phyloP scores from a whole-genome alignment of 2,329 filamentous ascomycete species.

The Aspergillus ochraceoroseus region DNA sequence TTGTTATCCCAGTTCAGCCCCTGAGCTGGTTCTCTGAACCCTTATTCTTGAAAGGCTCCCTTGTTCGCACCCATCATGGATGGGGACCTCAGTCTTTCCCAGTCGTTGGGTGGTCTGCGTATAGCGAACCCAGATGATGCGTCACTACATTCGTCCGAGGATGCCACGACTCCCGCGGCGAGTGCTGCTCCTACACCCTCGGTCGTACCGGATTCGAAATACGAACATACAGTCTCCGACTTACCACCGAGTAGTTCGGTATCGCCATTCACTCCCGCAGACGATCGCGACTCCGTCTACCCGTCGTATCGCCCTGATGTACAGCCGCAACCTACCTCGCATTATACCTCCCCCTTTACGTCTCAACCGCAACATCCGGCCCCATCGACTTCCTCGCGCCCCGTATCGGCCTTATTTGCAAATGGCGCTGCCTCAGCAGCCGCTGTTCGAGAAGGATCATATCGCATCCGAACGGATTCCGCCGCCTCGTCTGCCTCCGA shows the following conservation, averaged over 20 bases:
- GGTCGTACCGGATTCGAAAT: constrained; percentile 24
- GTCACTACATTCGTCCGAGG: constrained; percentile 39
- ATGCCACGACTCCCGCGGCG: constrained; percentile 26
- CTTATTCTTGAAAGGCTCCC: constrained; percentile 4
- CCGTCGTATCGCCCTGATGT: constrained; percentile 44
- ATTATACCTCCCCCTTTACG: constrained; percentile 41
- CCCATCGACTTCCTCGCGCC: constrained; percentile 39
- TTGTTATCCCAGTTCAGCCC: constrained; percentile 10
- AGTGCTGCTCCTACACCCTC: constrained; percentile 23
- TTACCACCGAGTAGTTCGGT: constrained; percentile 22
- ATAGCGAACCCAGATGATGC: constrained; percentile 93
- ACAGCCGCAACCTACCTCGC: constrained; percentile 41
- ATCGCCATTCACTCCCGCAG: constrained; percentile 25
- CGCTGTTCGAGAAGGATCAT: constrained; percentile 42
- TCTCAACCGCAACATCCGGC: constrained; percentile 36
- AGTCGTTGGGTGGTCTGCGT: constrained; percentile 85
- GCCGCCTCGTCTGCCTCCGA: constrained; percentile 55
- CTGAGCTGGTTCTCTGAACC: constrained; percentile 7
- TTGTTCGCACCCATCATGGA: constrained; percentile 59
- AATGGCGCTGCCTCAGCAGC: constrained; percentile 41
- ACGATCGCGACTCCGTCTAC: constrained; percentile 44
- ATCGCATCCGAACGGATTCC: constrained; percentile 56
- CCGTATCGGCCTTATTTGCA: constrained; percentile 47
- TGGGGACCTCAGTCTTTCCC: constrained; percentile 85
- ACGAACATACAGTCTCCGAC: constrained; percentile 20